phyloP scores from a whole-genome alignment of 805 yeast species.

The Wickerhamomyces bisporus region DNA sequence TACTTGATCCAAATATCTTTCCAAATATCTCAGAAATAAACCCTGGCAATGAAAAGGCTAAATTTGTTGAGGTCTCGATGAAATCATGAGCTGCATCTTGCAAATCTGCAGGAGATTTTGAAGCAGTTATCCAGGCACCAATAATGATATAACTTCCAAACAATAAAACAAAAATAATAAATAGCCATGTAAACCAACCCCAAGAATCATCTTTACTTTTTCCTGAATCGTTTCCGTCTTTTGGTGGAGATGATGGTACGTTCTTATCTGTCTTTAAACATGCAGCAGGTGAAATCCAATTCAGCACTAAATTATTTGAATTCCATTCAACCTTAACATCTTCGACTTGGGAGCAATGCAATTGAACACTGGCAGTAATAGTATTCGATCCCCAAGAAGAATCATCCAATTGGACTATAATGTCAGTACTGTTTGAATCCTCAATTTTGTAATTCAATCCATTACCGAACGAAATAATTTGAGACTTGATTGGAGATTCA shows the following conservation, averaged over 20 bases:
- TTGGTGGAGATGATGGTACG: conserved; percentile 21
- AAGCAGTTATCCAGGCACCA: conserved; percentile 72
- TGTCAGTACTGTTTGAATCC: conserved; percentile 24
- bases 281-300: conserved; percentile 37
- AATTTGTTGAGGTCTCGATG: conserved; percentile 57
- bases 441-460: conserved; percentile 31
- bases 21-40: conserved; percentile 63
- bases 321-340: conserved; percentile 23
- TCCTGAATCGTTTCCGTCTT: conserved; percentile 23
- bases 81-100: conserved; percentile 72
- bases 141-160: conserved; percentile 68
- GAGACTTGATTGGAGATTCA: conserved; percentile 43
- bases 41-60: conserved; percentile 55
- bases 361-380: conserved; percentile 41
- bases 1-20: conserved; percentile 54
- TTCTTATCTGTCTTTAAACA: conserved; percentile 31
- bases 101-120: conserved; percentile 61
- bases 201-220: conserved; percentile 39
- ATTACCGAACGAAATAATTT: conserved; percentile 54
- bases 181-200: conserved; percentile 82
- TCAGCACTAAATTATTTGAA: conserved; percentile 23
- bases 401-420: conserved; percentile 40
- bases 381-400: conserved; percentile 67
- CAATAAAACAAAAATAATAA: conserved; percentile 64
- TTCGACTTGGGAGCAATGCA: conserved; percentile 41